Base-by-base conservation (phyloP, 495 filamentous ascomycete genomes). In the Neurospora sp. region DNA sequence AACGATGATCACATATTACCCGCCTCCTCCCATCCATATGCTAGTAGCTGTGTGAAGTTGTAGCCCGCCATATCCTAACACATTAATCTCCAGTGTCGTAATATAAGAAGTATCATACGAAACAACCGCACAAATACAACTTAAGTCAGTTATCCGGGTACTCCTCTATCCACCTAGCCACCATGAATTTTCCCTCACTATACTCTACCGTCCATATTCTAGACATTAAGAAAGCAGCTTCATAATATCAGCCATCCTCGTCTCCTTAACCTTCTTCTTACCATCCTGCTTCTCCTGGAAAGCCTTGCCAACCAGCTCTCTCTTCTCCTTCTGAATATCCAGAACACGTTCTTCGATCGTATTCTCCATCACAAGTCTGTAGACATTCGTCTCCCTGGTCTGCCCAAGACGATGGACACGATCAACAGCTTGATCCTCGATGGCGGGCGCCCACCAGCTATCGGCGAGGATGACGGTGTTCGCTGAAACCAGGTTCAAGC, bases 401-500 rank as follows among this genome's bases (percentile, higher is more conserved):
- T 98, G 94, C 3, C 94, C 94, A 0, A 97, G 86, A 4, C 94
- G 86, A 74, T 97, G 93, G 20, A 97, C 94, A 1, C 94, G 90
- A 78, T 98, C 94, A 3, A 97, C 87, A 37, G 94, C 94, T 77
- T 98, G 94, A 76, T 97, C 94, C 80, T 98, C 94, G 73, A 97
- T 94, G 0, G 93, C 94, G 0, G 94, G 93, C 3, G 94, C 93
- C 93, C 94, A 97, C 94, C 84, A 97, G 61, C 87, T 90, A 78
- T 98, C 94, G 0, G 89, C 86, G 8, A 97, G 84, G 18, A 97
- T 89, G 68, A 96, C 93, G 35, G 94, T 94, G 71, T 94, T 94
- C 2, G 94, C 95, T 0, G 92, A 90, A 0, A 94, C 91, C 16
- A 98, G 88, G 75, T 98, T 98, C 45, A 98, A 84, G 2, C 95